phyloP scores from a whole-genome alignment of 192 early-diverging fungal genomes.

The Entophlyctis helioformis region DNA sequence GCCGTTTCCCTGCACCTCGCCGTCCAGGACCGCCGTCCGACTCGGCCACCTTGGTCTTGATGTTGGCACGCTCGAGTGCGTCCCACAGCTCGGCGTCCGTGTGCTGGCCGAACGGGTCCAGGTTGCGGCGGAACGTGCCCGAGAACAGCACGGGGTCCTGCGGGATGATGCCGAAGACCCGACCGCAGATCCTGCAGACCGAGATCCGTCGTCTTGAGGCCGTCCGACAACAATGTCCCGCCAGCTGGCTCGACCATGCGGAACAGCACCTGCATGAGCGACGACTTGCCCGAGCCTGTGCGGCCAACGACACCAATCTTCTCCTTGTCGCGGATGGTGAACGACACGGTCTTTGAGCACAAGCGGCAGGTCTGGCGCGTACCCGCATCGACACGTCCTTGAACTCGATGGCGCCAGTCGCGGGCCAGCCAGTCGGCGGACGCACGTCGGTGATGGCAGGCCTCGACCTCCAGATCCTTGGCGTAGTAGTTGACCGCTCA shows the following conservation, averaged over 20 bases:
- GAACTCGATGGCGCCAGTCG: no score
- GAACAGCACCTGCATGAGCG: constrained; percentile 7
- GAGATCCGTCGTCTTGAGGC: constrained; percentile 44
- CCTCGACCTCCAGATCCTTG: constrained; percentile 26
- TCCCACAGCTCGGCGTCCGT: constrained; percentile 47
- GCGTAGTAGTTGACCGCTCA: constrained; percentile 40
- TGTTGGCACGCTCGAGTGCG: no score
- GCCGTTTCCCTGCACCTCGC: no score
- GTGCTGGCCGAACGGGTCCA: constrained; percentile 56
- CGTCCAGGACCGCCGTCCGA: no score
- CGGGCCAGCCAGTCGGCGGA: no score
- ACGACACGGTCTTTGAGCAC: constrained; percentile 24
- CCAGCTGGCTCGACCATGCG: constrained; percentile 36
- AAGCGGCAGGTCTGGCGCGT: constrained; percentile 23
- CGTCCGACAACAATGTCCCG: constrained; percentile 49
- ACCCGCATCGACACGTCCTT: no score
- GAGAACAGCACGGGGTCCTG: constrained; percentile 50
- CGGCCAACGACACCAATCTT: constrained; percentile 26
- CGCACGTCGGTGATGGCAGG: no score
- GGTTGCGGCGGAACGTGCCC: constrained; percentile 41
- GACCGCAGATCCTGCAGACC: constrained; percentile 43
- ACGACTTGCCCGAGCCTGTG: constrained; percentile 18
- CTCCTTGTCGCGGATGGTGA: constrained; percentile 13
- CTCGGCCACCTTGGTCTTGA: no score
- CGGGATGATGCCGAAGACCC: constrained; percentile 66